phyloP scores from a whole-genome alignment of 2,329 filamentous ascomycete genomes.

The Eutypella sp. region DNA sequence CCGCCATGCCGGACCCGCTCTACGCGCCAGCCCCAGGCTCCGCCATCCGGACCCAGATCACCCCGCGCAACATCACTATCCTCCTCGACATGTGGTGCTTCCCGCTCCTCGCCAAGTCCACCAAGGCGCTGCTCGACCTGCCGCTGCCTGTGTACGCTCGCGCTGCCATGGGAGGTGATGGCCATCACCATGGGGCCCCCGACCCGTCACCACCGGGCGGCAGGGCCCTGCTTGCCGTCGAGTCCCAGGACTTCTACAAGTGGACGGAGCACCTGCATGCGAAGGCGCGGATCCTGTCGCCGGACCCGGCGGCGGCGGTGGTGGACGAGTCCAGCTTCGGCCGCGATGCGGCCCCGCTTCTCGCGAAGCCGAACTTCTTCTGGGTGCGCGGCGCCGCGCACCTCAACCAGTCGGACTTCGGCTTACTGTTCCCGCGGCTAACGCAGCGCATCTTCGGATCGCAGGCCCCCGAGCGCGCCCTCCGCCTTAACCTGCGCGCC shows the following conservation, averaged over 20 bases:
- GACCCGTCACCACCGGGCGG: conserved; percentile 39
- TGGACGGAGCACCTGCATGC: conserved; percentile 69
- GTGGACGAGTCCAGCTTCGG: conserved; percentile 26
- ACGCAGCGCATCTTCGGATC: conserved; percentile 54
- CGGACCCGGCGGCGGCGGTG: conserved; percentile 40
- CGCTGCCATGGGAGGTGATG: conserved; percentile 32
- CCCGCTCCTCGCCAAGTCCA: conserved; percentile 60
- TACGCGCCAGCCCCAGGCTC: conserved; percentile 55
- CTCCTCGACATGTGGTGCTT: conserved; percentile 80
- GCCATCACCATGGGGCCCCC: not conserved
- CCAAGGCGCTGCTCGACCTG: conserved; percentile 62
- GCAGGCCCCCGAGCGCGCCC: conserved; percentile 52
- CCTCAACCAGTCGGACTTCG: conserved; percentile 79
- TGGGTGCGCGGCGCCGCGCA: conserved; percentile 72
- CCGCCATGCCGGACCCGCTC: conserved; percentile 49
- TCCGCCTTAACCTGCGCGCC: conserved; percentile 56
- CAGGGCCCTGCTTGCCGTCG: conserved; percentile 60
- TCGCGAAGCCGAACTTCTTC: conserved; percentile 62
- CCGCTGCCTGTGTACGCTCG: conserved; percentile 65
- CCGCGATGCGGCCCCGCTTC: conserved; percentile 34
- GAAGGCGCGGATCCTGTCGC: conserved; percentile 62
- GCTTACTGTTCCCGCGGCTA: conserved; percentile 71
- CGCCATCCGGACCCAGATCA: conserved; percentile 60
- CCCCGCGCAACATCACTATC: conserved; percentile 58
- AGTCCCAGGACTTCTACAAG: conserved; percentile 73